Conservation (phyloP, 148 eudicot genomes). For the Nepenthes gracilis region DNA sequence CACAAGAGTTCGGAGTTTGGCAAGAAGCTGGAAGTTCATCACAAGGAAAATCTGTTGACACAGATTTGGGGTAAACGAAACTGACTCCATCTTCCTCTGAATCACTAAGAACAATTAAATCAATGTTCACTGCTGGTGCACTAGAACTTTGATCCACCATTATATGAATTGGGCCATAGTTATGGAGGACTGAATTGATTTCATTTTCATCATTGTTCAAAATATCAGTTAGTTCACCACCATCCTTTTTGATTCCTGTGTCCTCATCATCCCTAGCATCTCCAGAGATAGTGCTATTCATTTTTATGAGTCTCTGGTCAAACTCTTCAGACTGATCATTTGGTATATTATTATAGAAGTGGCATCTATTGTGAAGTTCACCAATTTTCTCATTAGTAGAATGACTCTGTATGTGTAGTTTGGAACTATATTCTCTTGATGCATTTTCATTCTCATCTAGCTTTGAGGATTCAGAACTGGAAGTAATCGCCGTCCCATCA, state of each 20-base stretch:
- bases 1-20: slow-evolving; percentile 8
- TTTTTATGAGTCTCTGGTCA: slow-evolving; percentile 39
- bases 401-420: slow-evolving; percentile 29
- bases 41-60: slow-evolving; percentile 12
- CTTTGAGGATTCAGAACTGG: slow-evolving; percentile 14
- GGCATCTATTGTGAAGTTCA: slow-evolving; percentile 20
- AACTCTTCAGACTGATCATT: slow-evolving; percentile 20
- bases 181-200: slow-evolving; percentile 28
- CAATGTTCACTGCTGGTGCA: slow-evolving; percentile 27
- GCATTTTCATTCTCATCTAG: slow-evolving; percentile 28
- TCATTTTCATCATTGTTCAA: slow-evolving; percentile 29
- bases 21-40: slow-evolving; percentile 14
- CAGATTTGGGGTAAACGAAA: slow-evolving; percentile 26
- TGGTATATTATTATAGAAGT: slow-evolving; percentile 14
- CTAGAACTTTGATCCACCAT: slow-evolving; percentile 11
- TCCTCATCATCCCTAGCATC: slow-evolving; percentile 50
- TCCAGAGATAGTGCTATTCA: slow-evolving; percentile 75
- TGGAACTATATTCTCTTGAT: slow-evolving; percentile 26
- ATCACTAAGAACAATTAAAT: slow-evolving; percentile 75
- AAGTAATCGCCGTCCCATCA: slow-evolving; percentile 40
- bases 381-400: slow-evolving; percentile 21
- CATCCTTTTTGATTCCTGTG: slow-evolving; percentile 43
- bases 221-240: slow-evolving; percentile 23
- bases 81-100: slow-evolving; percentile 76
- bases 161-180: slow-evolving; percentile 13